Percentiles rank a stretch among this genome's conserved stretches.
Conservation (phyloP, 208 protist species). For the Leishmania turanica region DNA sequence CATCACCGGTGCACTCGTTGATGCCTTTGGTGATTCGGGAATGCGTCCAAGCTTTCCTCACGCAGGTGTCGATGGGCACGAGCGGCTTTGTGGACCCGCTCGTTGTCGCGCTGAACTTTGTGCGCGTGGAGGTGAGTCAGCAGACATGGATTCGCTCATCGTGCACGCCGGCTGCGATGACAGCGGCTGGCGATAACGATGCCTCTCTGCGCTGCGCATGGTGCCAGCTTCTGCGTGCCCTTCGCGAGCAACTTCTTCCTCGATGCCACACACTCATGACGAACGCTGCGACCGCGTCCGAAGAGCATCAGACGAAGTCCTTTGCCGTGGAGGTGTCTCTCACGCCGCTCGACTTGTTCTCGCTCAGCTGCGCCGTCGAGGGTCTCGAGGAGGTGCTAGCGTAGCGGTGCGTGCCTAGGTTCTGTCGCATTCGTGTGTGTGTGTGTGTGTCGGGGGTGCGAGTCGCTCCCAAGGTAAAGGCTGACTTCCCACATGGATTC, state of each 20-base stretch:
- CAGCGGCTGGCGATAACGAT: not conserved
- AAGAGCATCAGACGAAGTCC: not conserved
- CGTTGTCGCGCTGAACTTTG: constrained; percentile 66
- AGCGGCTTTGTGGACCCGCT: constrained; percentile 74
- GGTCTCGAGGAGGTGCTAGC: constrained; percentile 6
- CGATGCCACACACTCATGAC: constrained; percentile 13
- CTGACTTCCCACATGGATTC: not conserved
- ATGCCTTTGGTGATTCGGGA: constrained; percentile 41
- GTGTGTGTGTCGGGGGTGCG: not conserved
- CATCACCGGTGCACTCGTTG: constrained; percentile 9
- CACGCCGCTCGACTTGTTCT: constrained; percentile 26
- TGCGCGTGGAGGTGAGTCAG: constrained; percentile 39
- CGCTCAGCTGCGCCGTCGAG: constrained; percentile 20
- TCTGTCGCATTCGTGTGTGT: not conserved
- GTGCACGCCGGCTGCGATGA: not conserved
- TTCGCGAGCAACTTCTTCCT: constrained; percentile 13
- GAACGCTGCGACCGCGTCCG: not conserved
- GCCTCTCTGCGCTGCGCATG: constrained; percentile 2
- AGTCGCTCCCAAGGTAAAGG: not conserved
- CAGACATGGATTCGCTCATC: not conserved
- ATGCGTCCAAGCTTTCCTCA: constrained; percentile 41
- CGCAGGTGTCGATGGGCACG: constrained; percentile 38
- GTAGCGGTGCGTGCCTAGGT: not conserved
- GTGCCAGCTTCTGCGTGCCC: not conserved
- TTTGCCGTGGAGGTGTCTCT: constrained; percentile 10